Base-by-base conservation (phyloP, 164 flowering plant genomes). In the Chimonanthus salicifolius region DNA sequence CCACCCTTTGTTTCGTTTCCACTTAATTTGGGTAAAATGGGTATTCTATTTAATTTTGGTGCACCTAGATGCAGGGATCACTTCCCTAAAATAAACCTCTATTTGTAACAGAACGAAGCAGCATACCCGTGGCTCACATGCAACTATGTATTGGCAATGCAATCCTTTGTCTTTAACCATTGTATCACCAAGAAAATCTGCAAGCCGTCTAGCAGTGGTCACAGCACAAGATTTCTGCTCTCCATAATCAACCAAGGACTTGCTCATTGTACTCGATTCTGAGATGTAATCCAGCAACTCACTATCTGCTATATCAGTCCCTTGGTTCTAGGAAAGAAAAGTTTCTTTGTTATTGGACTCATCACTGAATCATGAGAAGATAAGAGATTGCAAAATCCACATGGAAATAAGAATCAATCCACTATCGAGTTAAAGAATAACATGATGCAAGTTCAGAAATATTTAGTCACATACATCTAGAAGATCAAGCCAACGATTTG, bases 261-360 rank as follows among this genome's bases (percentile, higher is more conserved):
- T 96, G 85, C 99, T 96, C 99, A 96, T 96, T 68, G 99, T 96
- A 84, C 97, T 96, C 74, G 99, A 96, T 80, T 96, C 99, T 47
- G 99, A 96, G 80, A 96, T 96, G 76, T 91, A 96, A 78, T 94
- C 97, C 70, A 96, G 91, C 81, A 94, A 81, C 82, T 96, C 99
- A 70, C 93, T 90, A 67, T 96, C 98, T 63, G 95, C 97, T 77
- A 96, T 79, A 81, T 96, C 99, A 51, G 80, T 86, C 71, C 99
- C 99, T 87, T 90, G 94, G 85, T 85, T 96, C 99, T 95, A 84
- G 43, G 58, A 62, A 54, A 54, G 9, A 10, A n/a, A n/a, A 9
- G 4, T 11, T 60, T 33, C 9, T 43, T 16, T 62, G 33, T 13
- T 62, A 68, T 16, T 47, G 5, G 47, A 7, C 21, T 5, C n/a